Percentiles rank a stretch among this genome's conserved stretches.
Evolutionary conservation across 2,329 filamentous ascomycete species (phyloP).

Genomic region (Neonectria magnoliae): DNA sequence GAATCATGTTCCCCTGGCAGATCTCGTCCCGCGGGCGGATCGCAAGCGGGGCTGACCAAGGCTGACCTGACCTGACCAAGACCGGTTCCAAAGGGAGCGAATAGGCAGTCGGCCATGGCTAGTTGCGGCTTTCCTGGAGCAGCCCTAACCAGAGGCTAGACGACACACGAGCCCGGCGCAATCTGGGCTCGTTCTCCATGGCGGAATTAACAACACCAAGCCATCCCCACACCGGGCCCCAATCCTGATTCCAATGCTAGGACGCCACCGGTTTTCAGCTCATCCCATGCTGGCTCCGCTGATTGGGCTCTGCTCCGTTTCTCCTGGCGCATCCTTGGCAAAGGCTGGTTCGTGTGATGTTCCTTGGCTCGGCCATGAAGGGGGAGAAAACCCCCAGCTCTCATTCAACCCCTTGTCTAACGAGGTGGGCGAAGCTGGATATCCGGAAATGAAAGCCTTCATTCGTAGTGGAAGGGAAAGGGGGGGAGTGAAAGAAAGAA

Average conservation of each 20-base stretch:
- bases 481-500: not conserved
- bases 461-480: not conserved
- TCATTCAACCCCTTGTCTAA: not conserved
- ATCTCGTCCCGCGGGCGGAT: conserved; percentile 7
- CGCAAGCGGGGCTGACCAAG: conserved; percentile 18
- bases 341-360: conserved; percentile 24
- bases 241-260: conserved; percentile 25
- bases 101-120: not conserved
- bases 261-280: conserved; percentile 31
- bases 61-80: conserved; percentile 24
- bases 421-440: conserved; percentile 7
- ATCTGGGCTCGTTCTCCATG: conserved; percentile 11
- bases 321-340: conserved; percentile 8
- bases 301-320: conserved; percentile 15
- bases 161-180: not conserved
- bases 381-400: no score
- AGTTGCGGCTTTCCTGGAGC: not conserved
- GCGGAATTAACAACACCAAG: conserved; percentile 26
- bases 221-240: conserved; percentile 8
- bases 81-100: not conserved
- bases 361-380: conserved; percentile 18
- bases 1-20: not conserved
- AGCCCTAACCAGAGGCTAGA: not conserved
- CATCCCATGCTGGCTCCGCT: conserved; percentile 22
- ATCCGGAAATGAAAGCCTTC: conserved; percentile 15